Evolutionary conservation across 371 early-diverging fungal genomes (phyloP).

Genomic region (Apophysomyces trapeziformis): DNA sequence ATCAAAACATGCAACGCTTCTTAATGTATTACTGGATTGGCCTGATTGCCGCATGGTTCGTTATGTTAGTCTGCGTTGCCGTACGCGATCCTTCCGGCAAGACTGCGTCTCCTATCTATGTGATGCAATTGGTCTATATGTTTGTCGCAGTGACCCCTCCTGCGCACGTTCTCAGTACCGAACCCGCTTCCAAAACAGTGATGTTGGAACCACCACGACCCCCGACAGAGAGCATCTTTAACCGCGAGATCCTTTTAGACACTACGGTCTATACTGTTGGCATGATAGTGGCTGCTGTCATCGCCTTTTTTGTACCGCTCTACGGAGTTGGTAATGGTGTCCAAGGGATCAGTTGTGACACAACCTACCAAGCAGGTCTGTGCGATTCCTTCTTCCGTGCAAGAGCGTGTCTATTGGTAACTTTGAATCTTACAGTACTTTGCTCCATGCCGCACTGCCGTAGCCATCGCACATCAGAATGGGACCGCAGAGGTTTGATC

Average conservation of each 20-base stretch:
- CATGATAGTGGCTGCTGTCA: constrained; percentile 17
- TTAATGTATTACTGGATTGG: constrained; percentile 77
- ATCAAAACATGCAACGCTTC: constrained; percentile 94
- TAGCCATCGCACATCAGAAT: constrained; percentile 61
- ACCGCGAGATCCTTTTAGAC: constrained; percentile 42
- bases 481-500: constrained; percentile 36
- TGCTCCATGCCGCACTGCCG: constrained; percentile 71
- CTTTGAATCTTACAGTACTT: constrained; percentile 61
- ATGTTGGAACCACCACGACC: constrained; percentile 86
- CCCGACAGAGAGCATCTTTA: constrained; percentile 69
- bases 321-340: constrained; percentile 61
- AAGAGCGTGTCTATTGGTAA: constrained; percentile 65
- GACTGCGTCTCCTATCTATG: constrained; percentile 62
- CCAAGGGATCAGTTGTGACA: constrained; percentile 68
- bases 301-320: constrained; percentile 62
- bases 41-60: constrained; percentile 51
- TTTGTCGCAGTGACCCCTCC: constrained; percentile 66
- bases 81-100: constrained; percentile 79
- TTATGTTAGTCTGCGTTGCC: constrained; percentile 68
- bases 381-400: constrained; percentile 74
- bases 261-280: constrained; percentile 31
- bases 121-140: constrained; percentile 37
- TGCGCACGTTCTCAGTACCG: constrained; percentile 78
- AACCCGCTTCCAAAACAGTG: constrained; percentile 76
- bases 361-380: constrained; percentile 38